Evolutionary conservation across 78 protist species (phyloP).

Genomic region (Diacronema lutheri): DNA sequence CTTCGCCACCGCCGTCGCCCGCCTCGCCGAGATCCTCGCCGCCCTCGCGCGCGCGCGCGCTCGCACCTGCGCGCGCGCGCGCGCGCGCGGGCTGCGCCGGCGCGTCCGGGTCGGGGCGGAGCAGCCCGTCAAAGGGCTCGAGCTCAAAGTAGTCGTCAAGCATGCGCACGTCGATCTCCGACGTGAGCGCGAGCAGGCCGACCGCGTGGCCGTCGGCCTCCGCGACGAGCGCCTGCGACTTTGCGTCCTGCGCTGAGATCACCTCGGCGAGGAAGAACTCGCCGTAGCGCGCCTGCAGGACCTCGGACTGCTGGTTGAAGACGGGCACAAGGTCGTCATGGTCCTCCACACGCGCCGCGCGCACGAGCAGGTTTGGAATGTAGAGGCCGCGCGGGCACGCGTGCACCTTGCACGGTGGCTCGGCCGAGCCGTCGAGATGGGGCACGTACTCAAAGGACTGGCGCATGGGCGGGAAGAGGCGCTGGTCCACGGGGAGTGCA

Average conservation of each 20-base stretch:
- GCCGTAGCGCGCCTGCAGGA: conserved; percentile 26
- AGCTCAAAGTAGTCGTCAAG: conserved; percentile 26
- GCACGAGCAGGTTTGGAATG: background rate
- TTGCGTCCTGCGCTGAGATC: background rate
- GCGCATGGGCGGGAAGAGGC: conserved; percentile 2
- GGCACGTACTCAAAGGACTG: background rate
- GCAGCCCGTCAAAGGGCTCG: background rate
- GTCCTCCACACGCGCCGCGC: conserved; percentile 42
- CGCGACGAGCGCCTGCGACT: conserved; percentile 15
- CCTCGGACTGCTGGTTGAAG: conserved; percentile 18
- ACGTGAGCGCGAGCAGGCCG: conserved; percentile 20
- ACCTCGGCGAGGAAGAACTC: conserved; percentile 36
- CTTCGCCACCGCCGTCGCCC: background rate
- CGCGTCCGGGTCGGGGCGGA: background rate
- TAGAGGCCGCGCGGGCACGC: conserved; percentile 1
- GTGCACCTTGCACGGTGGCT: background rate
- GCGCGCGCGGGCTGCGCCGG: background rate
- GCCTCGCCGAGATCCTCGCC: background rate
- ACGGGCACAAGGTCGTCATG: conserved; percentile 50
- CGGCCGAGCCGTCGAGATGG: background rate
- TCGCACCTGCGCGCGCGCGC: background rate
- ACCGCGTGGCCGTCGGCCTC: conserved; percentile 36
- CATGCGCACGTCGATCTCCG: background rate
- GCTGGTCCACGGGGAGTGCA: background rate
- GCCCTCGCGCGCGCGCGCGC: background rate